phyloP scores from a whole-genome alignment of 345 rosid species.

The Excoecaria cochinchinensis region DNA sequence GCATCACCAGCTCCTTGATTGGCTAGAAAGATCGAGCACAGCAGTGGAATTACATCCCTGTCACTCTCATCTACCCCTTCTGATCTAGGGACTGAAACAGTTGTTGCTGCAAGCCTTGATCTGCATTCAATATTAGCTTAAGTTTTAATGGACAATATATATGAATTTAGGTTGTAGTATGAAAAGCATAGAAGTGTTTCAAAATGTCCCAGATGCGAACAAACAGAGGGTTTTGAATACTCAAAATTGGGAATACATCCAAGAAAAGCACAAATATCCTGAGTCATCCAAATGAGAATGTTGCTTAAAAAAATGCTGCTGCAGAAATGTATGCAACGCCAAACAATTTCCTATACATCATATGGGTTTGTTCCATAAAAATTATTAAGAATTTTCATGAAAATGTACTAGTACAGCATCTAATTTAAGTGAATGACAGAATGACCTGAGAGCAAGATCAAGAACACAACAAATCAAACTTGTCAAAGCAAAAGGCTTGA shows the following conservation, averaged over 20 bases:
- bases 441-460: not conserved
- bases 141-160: not conserved
- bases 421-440: not conserved
- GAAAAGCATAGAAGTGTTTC: not conserved
- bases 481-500: not conserved
- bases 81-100: constrained; percentile 49
- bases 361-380: not conserved
- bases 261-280: not conserved
- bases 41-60: constrained; percentile 61
- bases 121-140: constrained; percentile 38
- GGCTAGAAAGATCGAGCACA: constrained; percentile 84
- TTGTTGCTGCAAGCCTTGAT: constrained; percentile 73
- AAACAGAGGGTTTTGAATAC: not conserved
- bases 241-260: not conserved
- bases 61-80: constrained; percentile 47
- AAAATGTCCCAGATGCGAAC: not conserved
- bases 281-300: not conserved
- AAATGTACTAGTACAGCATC: not conserved
- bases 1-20: constrained; percentile 65
- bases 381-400: not conserved
- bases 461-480: not conserved
- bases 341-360: not conserved
- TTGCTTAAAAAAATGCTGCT: not conserved
- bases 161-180: not conserved
- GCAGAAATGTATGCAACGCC: not conserved